Conservation (phyloP, 495 filamentous ascomycete genomes). For the Xylaria sp. region DNA sequence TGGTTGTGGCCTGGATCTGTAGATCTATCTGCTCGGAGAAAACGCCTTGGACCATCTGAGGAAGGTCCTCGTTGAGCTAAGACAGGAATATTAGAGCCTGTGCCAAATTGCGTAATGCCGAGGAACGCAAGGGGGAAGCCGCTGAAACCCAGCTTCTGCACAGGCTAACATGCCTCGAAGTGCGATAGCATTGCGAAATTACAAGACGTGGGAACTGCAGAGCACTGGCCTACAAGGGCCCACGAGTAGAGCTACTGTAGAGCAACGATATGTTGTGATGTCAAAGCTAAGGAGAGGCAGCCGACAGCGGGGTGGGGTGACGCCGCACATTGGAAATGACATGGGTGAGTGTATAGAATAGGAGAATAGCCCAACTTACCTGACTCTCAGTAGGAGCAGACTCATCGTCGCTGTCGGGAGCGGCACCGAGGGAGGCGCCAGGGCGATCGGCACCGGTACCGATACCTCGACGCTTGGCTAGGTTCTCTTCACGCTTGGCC, state of each 20-base stretch:
- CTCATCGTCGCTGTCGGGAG: constrained; percentile 97
- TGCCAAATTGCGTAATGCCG: neutral
- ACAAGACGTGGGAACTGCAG: neutral
- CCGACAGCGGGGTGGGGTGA: neutral
- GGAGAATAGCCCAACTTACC: constrained; percentile 66
- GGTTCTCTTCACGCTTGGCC: constrained; percentile 96
- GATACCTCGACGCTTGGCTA: constrained; percentile 97
- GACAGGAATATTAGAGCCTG: constrained; percentile 43
- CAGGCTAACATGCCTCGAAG: neutral
- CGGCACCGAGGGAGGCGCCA: constrained; percentile 83
- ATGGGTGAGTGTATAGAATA: constrained; percentile 7
- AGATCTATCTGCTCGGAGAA: constrained; percentile 98
- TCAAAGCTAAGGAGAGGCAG: neutral
- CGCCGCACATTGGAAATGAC: neutral
- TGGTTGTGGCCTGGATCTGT: constrained; percentile 98
- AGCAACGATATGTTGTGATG: neutral
- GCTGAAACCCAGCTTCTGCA: neutral
- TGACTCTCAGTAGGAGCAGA: constrained; percentile 91
- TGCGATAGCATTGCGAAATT: neutral
- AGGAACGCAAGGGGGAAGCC: neutral
- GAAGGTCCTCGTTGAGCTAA: constrained; percentile 96
- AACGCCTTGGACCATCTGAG: constrained; percentile 96
- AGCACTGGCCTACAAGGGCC: neutral
- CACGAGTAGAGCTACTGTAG: neutral
- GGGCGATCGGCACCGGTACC: constrained; percentile 77